phyloP scores from a whole-genome alignment of 352 stramenopile species.

The Globisporangium yorkense region DNA sequence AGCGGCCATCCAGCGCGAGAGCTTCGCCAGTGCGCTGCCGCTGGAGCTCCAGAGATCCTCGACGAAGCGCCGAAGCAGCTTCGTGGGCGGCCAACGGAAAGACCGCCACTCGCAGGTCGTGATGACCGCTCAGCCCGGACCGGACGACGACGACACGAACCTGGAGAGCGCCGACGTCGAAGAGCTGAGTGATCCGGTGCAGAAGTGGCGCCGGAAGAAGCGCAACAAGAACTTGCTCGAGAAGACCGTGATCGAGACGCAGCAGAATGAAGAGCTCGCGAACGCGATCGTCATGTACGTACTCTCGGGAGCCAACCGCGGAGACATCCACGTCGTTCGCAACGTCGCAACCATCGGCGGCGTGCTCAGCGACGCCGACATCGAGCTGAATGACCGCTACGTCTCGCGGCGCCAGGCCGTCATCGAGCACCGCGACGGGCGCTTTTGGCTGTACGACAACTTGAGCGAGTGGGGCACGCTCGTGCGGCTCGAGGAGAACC shows the following conservation, averaged over 20 bases:
- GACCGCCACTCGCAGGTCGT: constrained; percentile 31
- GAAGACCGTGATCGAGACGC: constrained; percentile 44
- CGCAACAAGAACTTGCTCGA: constrained; percentile 65
- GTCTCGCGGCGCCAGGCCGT: constrained; percentile 50
- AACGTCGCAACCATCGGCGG: constrained; percentile 57
- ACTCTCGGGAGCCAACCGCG: constrained; percentile 66
- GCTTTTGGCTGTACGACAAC: constrained; percentile 73
- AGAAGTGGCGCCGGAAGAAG: constrained; percentile 73
- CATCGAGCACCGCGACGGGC: constrained; percentile 64
- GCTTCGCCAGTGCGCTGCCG: constrained; percentile 1
- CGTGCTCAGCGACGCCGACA: constrained; percentile 46
- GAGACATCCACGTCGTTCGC: constrained; percentile 70
- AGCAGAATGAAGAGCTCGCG: constrained; percentile 39
- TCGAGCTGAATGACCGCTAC: constrained; percentile 67
- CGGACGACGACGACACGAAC: constrained; percentile 17
- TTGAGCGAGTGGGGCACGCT: constrained; percentile 67
- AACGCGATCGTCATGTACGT: constrained; percentile 72
- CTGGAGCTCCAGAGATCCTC: constrained; percentile 4
- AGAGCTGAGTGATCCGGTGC: constrained; percentile 25
- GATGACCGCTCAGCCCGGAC: constrained; percentile 13
- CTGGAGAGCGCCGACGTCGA: constrained; percentile 29
- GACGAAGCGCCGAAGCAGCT: constrained; percentile 12
- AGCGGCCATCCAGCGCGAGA: constrained; percentile 3
- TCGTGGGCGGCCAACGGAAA: constrained; percentile 5
- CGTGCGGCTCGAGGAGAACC: constrained; percentile 68